Evolutionary conservation across 257 asterid genomes (phyloP).

Genomic region (Cordia subcordata): DNA sequence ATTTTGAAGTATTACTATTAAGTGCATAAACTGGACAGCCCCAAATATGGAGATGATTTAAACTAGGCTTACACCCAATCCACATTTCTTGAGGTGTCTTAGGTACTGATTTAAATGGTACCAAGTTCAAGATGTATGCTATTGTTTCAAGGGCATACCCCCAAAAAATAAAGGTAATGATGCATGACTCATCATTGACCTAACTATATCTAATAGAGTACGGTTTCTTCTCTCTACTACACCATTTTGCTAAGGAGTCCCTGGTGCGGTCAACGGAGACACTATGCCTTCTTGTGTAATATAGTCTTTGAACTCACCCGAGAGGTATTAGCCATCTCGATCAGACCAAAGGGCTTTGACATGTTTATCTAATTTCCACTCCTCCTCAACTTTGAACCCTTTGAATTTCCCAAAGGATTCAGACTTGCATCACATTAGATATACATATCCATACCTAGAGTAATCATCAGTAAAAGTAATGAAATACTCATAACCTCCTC

Average conservation of each 20-base stretch:
- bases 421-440: background rate
- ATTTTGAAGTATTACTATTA: background rate
- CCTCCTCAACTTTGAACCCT: background rate
- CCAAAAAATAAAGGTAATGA: background rate
- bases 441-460: background rate
- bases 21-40: background rate
- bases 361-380: background rate
- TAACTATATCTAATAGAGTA: background rate
- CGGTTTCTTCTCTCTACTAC: background rate
- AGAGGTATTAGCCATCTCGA: background rate
- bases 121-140: background rate
- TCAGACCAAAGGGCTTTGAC: background rate
- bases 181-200: background rate
- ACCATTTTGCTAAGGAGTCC: background rate
- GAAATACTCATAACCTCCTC: background rate
- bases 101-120: background rate
- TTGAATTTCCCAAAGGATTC: background rate
- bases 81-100: background rate
- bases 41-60: background rate
- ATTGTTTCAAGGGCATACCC: background rate
- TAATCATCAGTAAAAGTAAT: background rate
- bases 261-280: background rate
- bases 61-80: background rate
- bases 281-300: background rate
- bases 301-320: background rate